A percentile compares a stretch with the other conserved stretches of the same genome.
Conservation (phyloP, 2,329 filamentous ascomycete genomes). For the Penicillium sclerotigenum region DNA sequence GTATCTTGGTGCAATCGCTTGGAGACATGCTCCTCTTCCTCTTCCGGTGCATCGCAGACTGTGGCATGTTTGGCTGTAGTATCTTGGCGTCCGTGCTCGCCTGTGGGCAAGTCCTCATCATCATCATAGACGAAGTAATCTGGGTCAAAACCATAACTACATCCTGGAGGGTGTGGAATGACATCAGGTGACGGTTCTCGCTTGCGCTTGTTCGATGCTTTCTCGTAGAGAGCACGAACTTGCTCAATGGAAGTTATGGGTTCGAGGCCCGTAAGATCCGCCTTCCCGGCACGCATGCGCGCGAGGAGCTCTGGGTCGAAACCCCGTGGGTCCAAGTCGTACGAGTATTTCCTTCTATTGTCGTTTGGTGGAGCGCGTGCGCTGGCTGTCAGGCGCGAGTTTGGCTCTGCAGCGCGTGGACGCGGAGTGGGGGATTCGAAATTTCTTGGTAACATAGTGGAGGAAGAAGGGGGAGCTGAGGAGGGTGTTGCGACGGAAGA, state of each 20-base stretch:
- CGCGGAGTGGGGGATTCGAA: background rate
- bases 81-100: conserved; percentile 6
- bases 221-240: background rate
- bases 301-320: conserved; percentile 9
- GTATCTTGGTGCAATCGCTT: background rate
- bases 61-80: background rate
- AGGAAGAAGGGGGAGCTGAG: background rate
- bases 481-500: background rate
- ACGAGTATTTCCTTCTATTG: background rate
- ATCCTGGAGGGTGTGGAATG: conserved; percentile 42
- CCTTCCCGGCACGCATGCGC: conserved; percentile 4
- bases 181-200: conserved; percentile 39
- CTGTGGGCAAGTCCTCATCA: conserved; percentile 29
- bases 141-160: conserved; percentile 42
- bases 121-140: conserved; percentile 38
- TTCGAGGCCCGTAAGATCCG: conserved; percentile 9
- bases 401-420: background rate
- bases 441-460: background rate
- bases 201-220: conserved; percentile 37
- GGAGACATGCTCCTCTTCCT: background rate
- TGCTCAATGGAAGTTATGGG: background rate
- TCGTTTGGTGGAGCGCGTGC: background rate
- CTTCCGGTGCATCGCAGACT: background rate
- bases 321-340: background rate
- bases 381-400: background rate